Conservation (phyloP, 305 asterid genomes). For the Andrographis paniculata region DNA sequence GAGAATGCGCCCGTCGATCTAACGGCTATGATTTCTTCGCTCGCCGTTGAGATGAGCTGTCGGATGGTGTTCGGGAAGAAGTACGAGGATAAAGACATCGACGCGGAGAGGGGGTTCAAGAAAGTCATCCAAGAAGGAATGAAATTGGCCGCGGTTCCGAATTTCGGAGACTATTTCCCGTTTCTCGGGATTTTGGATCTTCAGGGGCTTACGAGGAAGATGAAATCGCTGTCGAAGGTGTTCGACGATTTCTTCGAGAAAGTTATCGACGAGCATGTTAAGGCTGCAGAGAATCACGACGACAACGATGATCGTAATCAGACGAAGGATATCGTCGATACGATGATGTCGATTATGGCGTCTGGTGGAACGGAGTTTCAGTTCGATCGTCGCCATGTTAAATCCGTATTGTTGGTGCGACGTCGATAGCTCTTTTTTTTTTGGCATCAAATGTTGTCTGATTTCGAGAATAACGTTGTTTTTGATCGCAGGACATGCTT, state of each 20-base stretch:
- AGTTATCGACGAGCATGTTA: slow-evolving; percentile 46
- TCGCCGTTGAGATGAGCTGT: no score
- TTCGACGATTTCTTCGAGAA: slow-evolving; percentile 46
- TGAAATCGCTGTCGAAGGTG: slow-evolving; percentile 37
- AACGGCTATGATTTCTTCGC: no score
- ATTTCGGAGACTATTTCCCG: slow-evolving; percentile 54
- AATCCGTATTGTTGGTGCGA: slow-evolving; percentile 58
- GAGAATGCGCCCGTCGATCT: slow-evolving; percentile 28
- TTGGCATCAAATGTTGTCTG: no score
- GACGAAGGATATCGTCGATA: slow-evolving; percentile 39
- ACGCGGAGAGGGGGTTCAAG: slow-evolving; percentile 50
- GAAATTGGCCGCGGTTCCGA: slow-evolving; percentile 31
- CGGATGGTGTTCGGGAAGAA: no score
- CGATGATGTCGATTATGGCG: slow-evolving; percentile 46
- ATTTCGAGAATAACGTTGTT: no score
- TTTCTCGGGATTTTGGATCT: slow-evolving; percentile 39
- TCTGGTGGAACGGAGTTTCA: slow-evolving; percentile 34
- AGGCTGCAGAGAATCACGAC: no score
- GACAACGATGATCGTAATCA: slow-evolving; percentile 17
- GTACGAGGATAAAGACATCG: slow-evolving; percentile 38
- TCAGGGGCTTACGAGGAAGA: slow-evolving; percentile 39
- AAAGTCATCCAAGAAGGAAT: slow-evolving; percentile 35
- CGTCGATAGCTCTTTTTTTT: no score
- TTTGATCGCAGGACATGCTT: no score
- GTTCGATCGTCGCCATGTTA: slow-evolving; percentile 57